phyloP scores from a whole-genome alignment of 2,329 filamentous ascomycete genomes.

The Sarocladiaceae sp. region DNA sequence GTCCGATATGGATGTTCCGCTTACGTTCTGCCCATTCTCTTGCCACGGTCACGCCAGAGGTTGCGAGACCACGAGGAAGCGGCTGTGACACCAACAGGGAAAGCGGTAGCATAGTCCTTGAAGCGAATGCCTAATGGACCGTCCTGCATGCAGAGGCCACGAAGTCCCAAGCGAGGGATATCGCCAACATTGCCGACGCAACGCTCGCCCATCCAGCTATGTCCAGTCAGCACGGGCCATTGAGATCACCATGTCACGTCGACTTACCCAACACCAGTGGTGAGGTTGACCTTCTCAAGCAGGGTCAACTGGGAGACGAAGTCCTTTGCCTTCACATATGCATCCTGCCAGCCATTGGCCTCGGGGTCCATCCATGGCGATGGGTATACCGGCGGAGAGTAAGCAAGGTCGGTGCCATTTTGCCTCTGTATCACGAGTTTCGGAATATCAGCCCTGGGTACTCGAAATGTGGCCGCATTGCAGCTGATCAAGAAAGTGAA shows the following conservation, averaged over 20 bases:
- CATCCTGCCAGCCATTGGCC: conserved; percentile 68
- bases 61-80: conserved; percentile 78
- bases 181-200: conserved; percentile 76
- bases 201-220: conserved; percentile 50
- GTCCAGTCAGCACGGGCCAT: conserved; percentile 19
- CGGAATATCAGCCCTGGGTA: neutral
- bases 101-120: conserved; percentile 76
- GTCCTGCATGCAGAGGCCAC: conserved; percentile 80
- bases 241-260: neutral
- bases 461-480: neutral
- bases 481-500: neutral
- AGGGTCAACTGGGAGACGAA: conserved; percentile 84
- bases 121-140: conserved; percentile 76
- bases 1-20: neutral
- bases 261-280: conserved; percentile 78
- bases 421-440: conserved; percentile 4
- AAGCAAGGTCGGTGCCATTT: conserved; percentile 22
- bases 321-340: conserved; percentile 68
- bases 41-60: conserved; percentile 54
- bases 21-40: conserved; percentile 34
- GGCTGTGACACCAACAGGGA: conserved; percentile 72
- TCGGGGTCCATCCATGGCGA: conserved; percentile 80
- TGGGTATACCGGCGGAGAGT: conserved; percentile 66
- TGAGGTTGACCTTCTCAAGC: conserved; percentile 89
- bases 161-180: conserved; percentile 65